Evolutionary conservation across 495 filamentous ascomycete genomes (phyloP), one percentile per base, ranked within the genome.

Genomic region (Aspergillus biplanus): DNA sequence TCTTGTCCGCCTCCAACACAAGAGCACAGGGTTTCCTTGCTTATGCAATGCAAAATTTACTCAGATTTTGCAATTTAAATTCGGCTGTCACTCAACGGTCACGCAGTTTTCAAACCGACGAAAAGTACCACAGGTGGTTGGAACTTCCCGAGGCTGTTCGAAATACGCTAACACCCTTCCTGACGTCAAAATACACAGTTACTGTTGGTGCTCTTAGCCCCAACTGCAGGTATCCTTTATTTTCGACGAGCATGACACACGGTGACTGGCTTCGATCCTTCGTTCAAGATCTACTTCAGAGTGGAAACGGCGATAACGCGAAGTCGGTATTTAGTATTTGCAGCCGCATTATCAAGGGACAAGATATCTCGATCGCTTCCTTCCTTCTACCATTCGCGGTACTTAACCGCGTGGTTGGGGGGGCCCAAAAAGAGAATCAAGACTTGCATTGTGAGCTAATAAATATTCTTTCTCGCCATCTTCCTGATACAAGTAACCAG

Each of bases 1-100:
- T 99, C 70, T 78, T 94, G 37, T 94, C 93, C 3, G 89, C 90
- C 9, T 93, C 87, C 3, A 95, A 97, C 69, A 89, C 93, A 0
- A 88, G 87, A 68, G 83, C 91, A 16, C 93, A 97, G 70, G 92
- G 92, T 1, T 97, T 96, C 71, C 80, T 99, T 15, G 91, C 93
- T 13, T 98, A 88, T 71, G 90, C 88, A 3, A 97, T 98, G 89
- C 95, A 99, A 74, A 90, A 95, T 67, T 81, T 99, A 8, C 83
- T 98, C 8, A 88, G 87, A 58, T 86, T 88, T 62, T 88, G 88
- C 69, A 86, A 88, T 33, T 85, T 97, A 61, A 86, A 85, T 42
- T 74, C 77, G 31, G 75, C 78, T n/a, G 83, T 88, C 6, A 83
- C 77, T 27, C 76, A 83, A 18, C 79, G 83, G 58, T 75, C 82